Conservation (phyloP, 2,329 filamentous ascomycete species). For the Fusarium odoratissimum region DNA sequence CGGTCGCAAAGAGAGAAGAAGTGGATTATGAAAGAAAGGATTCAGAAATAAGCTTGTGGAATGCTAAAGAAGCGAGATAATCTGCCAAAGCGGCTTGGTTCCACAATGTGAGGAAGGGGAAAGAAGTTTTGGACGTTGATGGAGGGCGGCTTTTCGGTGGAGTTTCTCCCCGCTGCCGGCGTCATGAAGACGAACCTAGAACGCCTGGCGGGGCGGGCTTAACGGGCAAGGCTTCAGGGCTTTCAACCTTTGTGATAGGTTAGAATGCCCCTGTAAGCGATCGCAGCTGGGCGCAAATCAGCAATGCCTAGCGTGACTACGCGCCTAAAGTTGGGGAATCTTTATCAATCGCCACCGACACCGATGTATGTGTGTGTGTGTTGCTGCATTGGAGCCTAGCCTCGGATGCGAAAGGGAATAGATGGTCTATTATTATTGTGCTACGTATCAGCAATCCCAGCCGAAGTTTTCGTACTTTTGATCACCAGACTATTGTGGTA, state of each 20-base stretch:
- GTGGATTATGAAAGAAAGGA: background rate
- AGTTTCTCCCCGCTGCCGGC: slow-evolving; percentile 43
- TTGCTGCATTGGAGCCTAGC: background rate
- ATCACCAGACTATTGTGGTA: background rate
- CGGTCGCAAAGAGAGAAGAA: slow-evolving; percentile 22
- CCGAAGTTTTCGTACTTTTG: background rate
- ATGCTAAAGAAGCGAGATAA: slow-evolving; percentile 19
- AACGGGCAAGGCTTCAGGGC: slow-evolving; percentile 30
- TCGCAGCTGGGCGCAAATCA: slow-evolving; percentile 30
- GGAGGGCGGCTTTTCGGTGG: slow-evolving; percentile 39
- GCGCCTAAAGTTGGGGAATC: slow-evolving; percentile 27
- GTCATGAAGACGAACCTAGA: slow-evolving; percentile 33
- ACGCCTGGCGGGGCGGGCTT: slow-evolving; percentile 10
- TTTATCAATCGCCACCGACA: slow-evolving; percentile 40
- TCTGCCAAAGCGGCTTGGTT: slow-evolving; percentile 32
- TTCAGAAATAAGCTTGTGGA: slow-evolving; percentile 10
- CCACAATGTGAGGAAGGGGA: slow-evolving; percentile 38
- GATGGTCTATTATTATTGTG: background rate
- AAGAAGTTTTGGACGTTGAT: slow-evolving; percentile 42
- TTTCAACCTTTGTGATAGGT: slow-evolving; percentile 28
- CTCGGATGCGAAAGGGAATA: background rate
- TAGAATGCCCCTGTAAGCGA: slow-evolving; percentile 21
- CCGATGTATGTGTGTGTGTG: background rate
- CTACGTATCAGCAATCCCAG: background rate
- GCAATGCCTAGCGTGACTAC: slow-evolving; percentile 41